Conservation (phyloP, 805 yeast genomes). For the Hanseniaspora hatyaiensis region DNA sequence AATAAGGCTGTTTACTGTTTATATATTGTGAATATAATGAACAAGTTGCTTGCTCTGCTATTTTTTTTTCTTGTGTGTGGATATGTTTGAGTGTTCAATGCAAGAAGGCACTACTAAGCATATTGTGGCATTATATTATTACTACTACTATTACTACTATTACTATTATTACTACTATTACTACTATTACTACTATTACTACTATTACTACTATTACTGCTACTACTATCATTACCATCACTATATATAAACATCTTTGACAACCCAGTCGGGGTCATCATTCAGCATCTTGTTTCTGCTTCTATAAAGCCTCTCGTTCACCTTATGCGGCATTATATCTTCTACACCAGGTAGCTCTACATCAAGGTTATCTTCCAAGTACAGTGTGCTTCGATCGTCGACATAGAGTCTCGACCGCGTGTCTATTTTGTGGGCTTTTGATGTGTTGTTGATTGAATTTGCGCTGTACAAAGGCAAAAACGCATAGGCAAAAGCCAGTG, state of each 20-base stretch:
- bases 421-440: not conserved
- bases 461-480: conserved; percentile 8
- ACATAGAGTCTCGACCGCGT: conserved; percentile 1
- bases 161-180: no score
- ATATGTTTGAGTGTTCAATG: no score
- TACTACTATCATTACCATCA: not conserved
- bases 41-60: no score
- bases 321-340: conserved; percentile 6
- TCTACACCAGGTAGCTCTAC: conserved; percentile 11
- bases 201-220: no score
- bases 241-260: conserved; percentile 9
- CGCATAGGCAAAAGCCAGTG: not conserved
- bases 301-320: conserved; percentile 10
- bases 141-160: no score
- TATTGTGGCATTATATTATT: no score
- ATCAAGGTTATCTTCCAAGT: not conserved
- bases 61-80: no score
- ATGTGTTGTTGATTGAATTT: not conserved
- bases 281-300: not conserved
- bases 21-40: no score
- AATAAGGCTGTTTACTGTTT: no score
- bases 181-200: no score
- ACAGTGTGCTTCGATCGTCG: conserved; percentile 6
- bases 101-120: no score
- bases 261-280: conserved; percentile 11